These are phyloP conservation scores for Rickenella mellea DNA, from an alignment of 768 basidiomycete genomes.

Conservation along the genomic window DNA sequence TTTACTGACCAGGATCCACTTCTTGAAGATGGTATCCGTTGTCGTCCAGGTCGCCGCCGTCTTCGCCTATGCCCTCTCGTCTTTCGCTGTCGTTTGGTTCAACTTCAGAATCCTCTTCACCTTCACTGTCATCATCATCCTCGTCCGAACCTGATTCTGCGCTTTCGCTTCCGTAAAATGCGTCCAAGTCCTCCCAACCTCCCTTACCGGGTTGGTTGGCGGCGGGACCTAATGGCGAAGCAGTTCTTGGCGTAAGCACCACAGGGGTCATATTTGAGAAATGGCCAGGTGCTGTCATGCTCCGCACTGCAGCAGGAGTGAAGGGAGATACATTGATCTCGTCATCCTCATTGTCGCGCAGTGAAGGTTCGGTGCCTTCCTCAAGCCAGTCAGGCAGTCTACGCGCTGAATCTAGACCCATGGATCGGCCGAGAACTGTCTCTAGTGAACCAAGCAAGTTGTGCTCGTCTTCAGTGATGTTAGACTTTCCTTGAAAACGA, in stretches of 20 bases:
- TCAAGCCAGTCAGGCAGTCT: conserved; percentile 83
- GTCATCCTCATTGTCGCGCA: conserved; percentile 66
- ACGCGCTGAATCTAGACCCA: conserved; percentile 31
- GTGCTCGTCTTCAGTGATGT: conserved; percentile 18
- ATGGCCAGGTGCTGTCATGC: no score
- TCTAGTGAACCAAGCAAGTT: conserved; percentile 58
- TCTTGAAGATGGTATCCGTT: neutral
- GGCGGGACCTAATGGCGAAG: conserved; percentile 33
- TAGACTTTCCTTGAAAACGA: neutral
- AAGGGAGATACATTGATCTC: conserved; percentile 20
- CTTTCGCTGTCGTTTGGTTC: conserved; percentile 8
- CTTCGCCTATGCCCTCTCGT: conserved; percentile 6
- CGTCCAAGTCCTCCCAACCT: conserved; percentile 53
- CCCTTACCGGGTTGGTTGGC: conserved; percentile 26
- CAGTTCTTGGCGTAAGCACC: conserved; percentile 46
- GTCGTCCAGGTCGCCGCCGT: neutral
- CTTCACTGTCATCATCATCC: conserved; percentile 14
- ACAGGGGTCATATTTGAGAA: conserved; percentile 28
- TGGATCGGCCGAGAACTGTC: conserved; percentile 45
- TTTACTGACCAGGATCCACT: neutral
- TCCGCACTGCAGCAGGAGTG: conserved; percentile 28
- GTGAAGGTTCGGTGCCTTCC: conserved; percentile 65
- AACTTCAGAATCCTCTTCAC: conserved; percentile 11
- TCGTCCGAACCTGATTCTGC: conserved; percentile 9
- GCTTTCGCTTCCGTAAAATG: conserved; percentile 48